These are phyloP conservation scores for Aspergillus oerlinghausenensis DNA, from an alignment of 2,329 filamentous ascomycete genomes.

Conservation along the genomic window DNA sequence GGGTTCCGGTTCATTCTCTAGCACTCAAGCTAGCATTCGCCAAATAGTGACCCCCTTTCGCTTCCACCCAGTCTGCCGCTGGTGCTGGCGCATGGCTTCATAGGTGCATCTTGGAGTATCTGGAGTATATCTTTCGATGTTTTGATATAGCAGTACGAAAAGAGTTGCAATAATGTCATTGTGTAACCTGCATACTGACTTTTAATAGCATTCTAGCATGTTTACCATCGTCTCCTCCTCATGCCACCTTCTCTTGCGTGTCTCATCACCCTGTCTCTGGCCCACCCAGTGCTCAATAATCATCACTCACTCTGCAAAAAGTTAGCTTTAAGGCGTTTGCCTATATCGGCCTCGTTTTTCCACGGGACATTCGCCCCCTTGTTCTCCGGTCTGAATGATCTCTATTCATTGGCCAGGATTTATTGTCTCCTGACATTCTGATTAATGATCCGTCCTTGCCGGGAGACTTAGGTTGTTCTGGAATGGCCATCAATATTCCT, in stretches of 20 bases:
- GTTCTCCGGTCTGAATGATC: neutral
- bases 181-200: neutral
- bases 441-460: neutral
- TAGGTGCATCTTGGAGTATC: slow-evolving; percentile 3
- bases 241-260: neutral
- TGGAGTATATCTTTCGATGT: neutral
- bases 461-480: neutral
- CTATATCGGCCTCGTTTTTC: neutral
- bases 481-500: neutral
- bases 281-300: neutral
- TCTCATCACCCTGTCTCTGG: neutral
- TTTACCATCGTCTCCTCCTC: neutral
- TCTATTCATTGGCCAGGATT: neutral
- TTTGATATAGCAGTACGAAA: neutral
- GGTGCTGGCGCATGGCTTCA: slow-evolving; percentile 9
- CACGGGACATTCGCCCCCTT: neutral
- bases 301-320: neutral
- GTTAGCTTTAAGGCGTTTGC: neutral
- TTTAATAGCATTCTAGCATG: too few species aligned
- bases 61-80: slow-evolving; percentile 27
- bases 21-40: slow-evolving; percentile 27
- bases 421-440: neutral
- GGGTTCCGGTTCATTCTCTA: slow-evolving; percentile 31
- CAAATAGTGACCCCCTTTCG: slow-evolving; percentile 24
- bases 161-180: neutral